Base-by-base conservation (phyloP, 2,329 filamentous ascomycete genomes). In the Fusarium chaquense region DNA sequence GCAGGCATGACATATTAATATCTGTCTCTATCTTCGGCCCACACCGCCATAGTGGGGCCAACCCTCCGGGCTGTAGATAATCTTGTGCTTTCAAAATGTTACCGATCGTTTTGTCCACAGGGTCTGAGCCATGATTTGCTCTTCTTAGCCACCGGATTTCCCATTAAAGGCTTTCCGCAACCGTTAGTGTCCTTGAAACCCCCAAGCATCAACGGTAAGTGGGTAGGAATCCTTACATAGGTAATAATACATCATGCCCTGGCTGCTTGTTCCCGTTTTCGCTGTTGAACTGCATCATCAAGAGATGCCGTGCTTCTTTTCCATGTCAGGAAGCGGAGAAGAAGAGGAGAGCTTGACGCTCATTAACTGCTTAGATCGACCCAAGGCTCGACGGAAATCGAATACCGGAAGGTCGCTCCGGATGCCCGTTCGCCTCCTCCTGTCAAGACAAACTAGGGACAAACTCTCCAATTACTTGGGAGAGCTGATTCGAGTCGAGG, bases 1-100 rank as follows among this genome's bases (percentile, higher is more conserved):
- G 54, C 66, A 45, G 58, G 64, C 72, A 71, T 74, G 72, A 74
- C 72, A 74, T 73, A 75, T 74, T 75, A 60, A 74, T 75, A 74
- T 74, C 63, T 74, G 72, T 74, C 72, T 64, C 59, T 74, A 74
- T 74, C 72, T 73, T 46, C 59, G 70, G 58, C 64, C 72, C 72
- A 74, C 72, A 74, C 72, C 70, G 72, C 72, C 53, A 46, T 49
- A 61, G 70, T 72, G 72, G 72, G 68, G 61, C 70, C 13, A 50
- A 20, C 30, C 32, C 66, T 67, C 47, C 61, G 50, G 43, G 44
- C 60, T 62, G 36, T 36, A 44, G 43, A 33, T 33, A 52, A 40
- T 44, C 38, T 51, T 35, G 40, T 57, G 24, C 47, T 69, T 28
- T 54, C 36, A 44, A 45, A 22, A 65, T 65, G 65, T 61, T 49